Base-by-base conservation (phyloP, 2,329 filamentous ascomycete species). In the Venturiaceae sp. region DNA sequence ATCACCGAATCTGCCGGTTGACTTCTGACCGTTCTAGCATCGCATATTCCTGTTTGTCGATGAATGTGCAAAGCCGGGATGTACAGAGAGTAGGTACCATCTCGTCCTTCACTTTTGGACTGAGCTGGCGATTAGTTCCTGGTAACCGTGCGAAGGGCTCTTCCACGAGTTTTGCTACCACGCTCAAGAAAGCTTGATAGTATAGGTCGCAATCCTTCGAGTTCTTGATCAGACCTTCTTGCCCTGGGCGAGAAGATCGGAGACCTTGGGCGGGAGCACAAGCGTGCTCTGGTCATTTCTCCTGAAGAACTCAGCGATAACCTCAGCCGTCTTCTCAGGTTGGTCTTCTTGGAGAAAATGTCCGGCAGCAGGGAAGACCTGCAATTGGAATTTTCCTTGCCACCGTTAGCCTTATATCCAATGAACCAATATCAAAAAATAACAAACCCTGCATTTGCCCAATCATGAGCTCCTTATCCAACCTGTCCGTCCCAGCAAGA, bases 271-370 rank as follows among this genome's bases (percentile, higher is more conserved):
- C 33, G 94, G 94, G 62, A 99, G 76, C 1, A 97, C 87, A 60
- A 99, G 71, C 11, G 86, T 82, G 66, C 84, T 90, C 61, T 92
- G 81, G 73, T 97, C 92, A 68, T 99, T 99, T 57, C 94, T 80
- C 64, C 86, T 87, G 68, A 94, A 92, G 69, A 99, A 97, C 69
- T 99, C 94, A 1, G 88, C 88, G 55, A 97, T 76, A 8, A 90
- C 81, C 64, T 87, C 79, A 0, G 94, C 94, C 46, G 88, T 95
- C 77, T 92, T 95, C 67, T 91, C 88, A 0, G 94, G 92, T 54
- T 92, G 81, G 70, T 99, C 94, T 71, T 99, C 94, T 64, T 99
- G 94, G 58, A 99, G 84, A 67, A 99, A 99, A 71, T 99, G 94
- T 0, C 94, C 94, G 1, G 94, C 91, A 69, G 96, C 90, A 0